Evolutionary conservation across 495 filamentous ascomycete genomes (phyloP).

Genomic region (Letharia columbiana): DNA sequence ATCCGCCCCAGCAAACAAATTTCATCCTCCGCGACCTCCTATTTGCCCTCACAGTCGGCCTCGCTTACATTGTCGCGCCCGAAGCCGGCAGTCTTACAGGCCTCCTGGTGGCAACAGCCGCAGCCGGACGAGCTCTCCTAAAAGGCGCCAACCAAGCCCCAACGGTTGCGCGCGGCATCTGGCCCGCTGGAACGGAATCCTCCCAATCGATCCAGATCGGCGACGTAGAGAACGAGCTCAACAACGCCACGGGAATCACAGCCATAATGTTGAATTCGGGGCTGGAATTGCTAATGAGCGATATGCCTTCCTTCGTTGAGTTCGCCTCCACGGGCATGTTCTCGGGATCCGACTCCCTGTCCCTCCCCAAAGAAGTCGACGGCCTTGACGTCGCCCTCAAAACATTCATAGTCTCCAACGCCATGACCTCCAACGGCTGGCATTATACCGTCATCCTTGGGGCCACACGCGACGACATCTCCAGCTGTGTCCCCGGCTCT

Average conservation of each 20-base stretch:
- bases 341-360: not conserved
- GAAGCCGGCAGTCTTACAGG: not conserved
- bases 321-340: slow-evolving; percentile 6
- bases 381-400: not conserved
- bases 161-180: not conserved
- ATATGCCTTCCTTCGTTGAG: slow-evolving; percentile 6
- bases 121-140: not conserved
- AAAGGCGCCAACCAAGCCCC: not conserved
- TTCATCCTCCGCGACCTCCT: not conserved
- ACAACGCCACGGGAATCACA: not conserved
- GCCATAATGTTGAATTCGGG: not conserved
- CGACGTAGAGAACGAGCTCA: not conserved
- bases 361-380: not conserved
- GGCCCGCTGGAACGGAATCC: not conserved
- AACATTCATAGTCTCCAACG: slow-evolving; percentile 1
- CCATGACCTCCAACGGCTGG: slow-evolving; percentile 4
- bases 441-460: not conserved
- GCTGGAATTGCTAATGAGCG: slow-evolving; percentile 4
- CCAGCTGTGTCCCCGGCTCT: slow-evolving; percentile 29
- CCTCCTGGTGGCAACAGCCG: not conserved
- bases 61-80: not conserved
- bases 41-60: not conserved
- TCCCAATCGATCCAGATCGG: slow-evolving; percentile 3
- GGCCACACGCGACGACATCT: slow-evolving; percentile 15
- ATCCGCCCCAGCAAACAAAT: not conserved